Conservation (phyloP, 2,329 filamentous ascomycete genomes). For the Colletotrichum eremochloae region DNA sequence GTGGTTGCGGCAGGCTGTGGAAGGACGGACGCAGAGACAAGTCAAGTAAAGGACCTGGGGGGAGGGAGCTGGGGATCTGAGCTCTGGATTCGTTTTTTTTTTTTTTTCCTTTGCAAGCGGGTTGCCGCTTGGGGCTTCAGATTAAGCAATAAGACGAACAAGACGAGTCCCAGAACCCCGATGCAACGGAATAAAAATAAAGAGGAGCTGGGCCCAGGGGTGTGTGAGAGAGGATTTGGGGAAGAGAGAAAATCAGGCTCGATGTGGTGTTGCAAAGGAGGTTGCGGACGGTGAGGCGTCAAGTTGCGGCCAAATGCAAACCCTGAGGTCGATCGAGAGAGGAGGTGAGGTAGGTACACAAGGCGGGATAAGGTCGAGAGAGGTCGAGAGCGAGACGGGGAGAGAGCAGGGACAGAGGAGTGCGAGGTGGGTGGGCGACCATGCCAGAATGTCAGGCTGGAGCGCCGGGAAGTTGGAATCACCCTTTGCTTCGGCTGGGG, state of each 20-base stretch:
- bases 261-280: conserved; percentile 27
- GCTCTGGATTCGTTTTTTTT: conserved; percentile 9
- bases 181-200: conserved; percentile 7
- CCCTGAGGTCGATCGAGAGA: conserved; percentile 20
- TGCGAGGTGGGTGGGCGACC: conserved; percentile 37
- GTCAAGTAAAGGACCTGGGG: conserved; percentile 6
- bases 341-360: conserved; percentile 7
- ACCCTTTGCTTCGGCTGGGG: conserved; percentile 24
- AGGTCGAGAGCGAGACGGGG: conserved; percentile 19
- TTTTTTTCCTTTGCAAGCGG: conserved; percentile 1
- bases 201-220: conserved; percentile 13
- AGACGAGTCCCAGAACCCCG: conserved; percentile 7
- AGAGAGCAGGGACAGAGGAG: conserved; percentile 32
- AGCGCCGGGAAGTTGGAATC: conserved; percentile 8
- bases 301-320: conserved; percentile 29
- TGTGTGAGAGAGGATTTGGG: conserved; percentile 18
- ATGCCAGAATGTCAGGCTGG: conserved; percentile 26
- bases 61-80: conserved; percentile 11
- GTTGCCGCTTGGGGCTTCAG: conserved; percentile 5
- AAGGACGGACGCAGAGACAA: conserved; percentile 10
- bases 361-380: conserved; percentile 2
- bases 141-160: conserved; percentile 6
- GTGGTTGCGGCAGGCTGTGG: conserved; percentile 18
- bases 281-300: conserved; percentile 19
- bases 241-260: conserved; percentile 1